Conservation (phyloP, 257 asterid species). For the Avicennia marina region DNA sequence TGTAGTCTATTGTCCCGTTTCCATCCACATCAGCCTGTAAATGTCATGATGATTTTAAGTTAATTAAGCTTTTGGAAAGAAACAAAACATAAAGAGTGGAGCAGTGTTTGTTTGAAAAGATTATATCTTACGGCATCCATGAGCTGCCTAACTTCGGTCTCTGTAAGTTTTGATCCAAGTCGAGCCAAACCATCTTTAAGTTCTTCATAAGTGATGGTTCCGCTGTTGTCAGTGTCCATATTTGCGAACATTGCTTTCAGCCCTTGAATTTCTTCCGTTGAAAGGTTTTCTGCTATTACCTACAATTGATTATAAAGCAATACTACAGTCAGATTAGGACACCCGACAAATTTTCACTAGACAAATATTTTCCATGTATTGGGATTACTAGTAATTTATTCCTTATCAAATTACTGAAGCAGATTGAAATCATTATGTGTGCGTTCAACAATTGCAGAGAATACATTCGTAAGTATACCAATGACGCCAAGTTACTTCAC, state of each 20-base stretch:
- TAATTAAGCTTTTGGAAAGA: not conserved
- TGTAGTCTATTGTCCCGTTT: constrained; percentile 80
- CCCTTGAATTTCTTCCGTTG: constrained; percentile 81
- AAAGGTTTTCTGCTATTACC: constrained; percentile 89
- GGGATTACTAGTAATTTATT: too few relatives aligned
- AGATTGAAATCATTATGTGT: too few relatives aligned
- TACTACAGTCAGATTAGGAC: not conserved
- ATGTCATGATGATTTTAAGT: not conserved
- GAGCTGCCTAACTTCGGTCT: constrained; percentile 79
- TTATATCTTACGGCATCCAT: constrained; percentile 76
- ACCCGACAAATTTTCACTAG: too few relatives aligned
- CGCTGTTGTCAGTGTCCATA: constrained; percentile 82
- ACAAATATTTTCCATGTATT: too few relatives aligned
- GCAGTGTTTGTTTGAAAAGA: not conserved
- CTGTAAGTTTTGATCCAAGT: constrained; percentile 86
- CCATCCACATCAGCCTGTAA: constrained; percentile 95
- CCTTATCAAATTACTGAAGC: too few relatives aligned
- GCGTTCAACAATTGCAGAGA: too few relatives aligned
- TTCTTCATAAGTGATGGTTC: constrained; percentile 82
- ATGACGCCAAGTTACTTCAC: too few relatives aligned
- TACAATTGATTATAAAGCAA: constrained; percentile 10
- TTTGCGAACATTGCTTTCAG: constrained; percentile 78
- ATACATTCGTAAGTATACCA: too few relatives aligned
- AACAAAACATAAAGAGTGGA: too few relatives aligned
- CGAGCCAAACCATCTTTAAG: constrained; percentile 72